Base-by-base conservation (phyloP, 78 protist genomes). In the Emiliania huxleyi region DNA sequence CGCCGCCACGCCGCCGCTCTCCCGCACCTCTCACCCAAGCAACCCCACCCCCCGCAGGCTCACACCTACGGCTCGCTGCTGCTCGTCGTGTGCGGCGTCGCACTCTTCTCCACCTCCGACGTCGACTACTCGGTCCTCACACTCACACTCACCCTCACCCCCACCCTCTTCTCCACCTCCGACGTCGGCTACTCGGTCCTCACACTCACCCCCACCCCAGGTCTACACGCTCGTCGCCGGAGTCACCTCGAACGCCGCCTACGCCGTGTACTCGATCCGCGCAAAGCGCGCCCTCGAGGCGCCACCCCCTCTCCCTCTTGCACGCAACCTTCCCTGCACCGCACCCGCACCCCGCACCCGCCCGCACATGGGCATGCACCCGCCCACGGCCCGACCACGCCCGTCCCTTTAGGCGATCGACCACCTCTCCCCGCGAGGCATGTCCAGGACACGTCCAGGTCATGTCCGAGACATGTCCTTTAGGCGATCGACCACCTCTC, bases 191-290 rank as follows among this genome's bases (percentile, higher is more conserved):
- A 1, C 1, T 69, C 79, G 42, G 19, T 4, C 69, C 4, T 19
- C 69, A 19, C 69, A 19, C 69, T 4, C 69, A 21, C 6, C 33
- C 29, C 12, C 37, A 62, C 11, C 26, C 73, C 35, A n/a, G n/a
- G n/a, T 69, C 48, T 81, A 25, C 89, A 8, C 89, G 40, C 89
- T 81, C 40, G 56, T 5, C 40, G 89, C 89, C 11, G 52, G 89
- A 21, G 19, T 25, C 33, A 44, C 29, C 38, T 81, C 89, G 37
- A 81, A 42, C n/a, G 52, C 52, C 55, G 89, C 89, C 3, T 81
- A 25, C 89, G 89, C 89, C 37, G 21, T 81, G n/a, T 81, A 81
- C 55, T 81, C 89, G 12, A 44, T 81, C 89, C 23, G 56, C 40
- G 89, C 55, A 29, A 81, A 81, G 89, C 56, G 56, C 38, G 8